phyloP scores from a whole-genome alignment of 2,329 filamentous ascomycete species.

The Neofusicoccum laricinum region DNA sequence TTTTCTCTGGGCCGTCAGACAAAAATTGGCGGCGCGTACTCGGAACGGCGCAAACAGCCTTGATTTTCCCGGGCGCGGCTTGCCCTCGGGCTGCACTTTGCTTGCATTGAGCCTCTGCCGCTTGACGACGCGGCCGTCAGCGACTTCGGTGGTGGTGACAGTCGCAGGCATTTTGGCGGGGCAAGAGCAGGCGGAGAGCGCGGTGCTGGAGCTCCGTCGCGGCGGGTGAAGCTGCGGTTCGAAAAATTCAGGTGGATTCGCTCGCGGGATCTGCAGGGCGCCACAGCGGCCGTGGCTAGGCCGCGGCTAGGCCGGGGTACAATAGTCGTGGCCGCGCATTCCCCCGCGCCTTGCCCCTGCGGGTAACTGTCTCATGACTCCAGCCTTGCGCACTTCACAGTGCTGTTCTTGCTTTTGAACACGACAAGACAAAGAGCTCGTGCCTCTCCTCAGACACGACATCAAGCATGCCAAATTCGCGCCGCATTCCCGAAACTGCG shows the following conservation, averaged over 20 bases:
- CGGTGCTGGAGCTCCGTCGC: constrained; percentile 3
- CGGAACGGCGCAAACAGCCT: constrained; percentile 91
- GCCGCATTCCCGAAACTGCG: not conserved
- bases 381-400: not conserved
- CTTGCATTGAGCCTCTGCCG: constrained; percentile 62
- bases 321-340: constrained; percentile 1
- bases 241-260: constrained; percentile 15
- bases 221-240: not conserved
- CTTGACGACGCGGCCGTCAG: constrained; percentile 62
- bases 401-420: not conserved
- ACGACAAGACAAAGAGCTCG: not conserved
- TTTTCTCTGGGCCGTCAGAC: not conserved
- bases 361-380: not conserved
- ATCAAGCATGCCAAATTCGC: not conserved
- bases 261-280: constrained; percentile 9
- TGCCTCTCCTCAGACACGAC: not conserved
- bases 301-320: constrained; percentile 5
- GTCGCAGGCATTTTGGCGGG: constrained; percentile 8
- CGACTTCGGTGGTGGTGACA: constrained; percentile 42
- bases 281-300: not conserved
- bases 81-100: constrained; percentile 27
- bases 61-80: constrained; percentile 47
- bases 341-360: not conserved
- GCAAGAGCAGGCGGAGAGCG: not conserved
- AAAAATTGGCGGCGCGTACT: constrained; percentile 51